A percentile compares a stretch with the other conserved stretches of the same genome.
phyloP scores from a whole-genome alignment of 2,329 filamentous ascomycete species.

The Zalaria sp. region DNA sequence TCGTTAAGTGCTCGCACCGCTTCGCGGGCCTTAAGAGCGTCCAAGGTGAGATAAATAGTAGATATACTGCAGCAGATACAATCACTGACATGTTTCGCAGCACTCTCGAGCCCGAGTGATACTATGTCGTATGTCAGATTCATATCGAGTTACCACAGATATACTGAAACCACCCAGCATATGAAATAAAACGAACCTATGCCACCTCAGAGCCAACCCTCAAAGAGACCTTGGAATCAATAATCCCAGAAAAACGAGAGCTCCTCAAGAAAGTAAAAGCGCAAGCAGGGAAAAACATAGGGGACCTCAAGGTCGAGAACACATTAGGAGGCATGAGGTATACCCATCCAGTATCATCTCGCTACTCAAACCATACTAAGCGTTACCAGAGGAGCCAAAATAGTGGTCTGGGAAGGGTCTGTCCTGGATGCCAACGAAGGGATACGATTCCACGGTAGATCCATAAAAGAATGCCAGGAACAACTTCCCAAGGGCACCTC shows the following conservation, averaged over 20 bases:
- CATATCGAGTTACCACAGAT: background rate
- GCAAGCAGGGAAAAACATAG: slow-evolving; percentile 67
- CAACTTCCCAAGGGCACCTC: slow-evolving; percentile 79
- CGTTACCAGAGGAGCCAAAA: slow-evolving; percentile 58
- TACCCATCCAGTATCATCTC: slow-evolving; percentile 1
- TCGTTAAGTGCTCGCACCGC: slow-evolving; percentile 49
- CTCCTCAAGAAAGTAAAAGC: slow-evolving; percentile 89
- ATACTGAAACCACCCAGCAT: slow-evolving; percentile 17
- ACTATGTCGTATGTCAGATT: slow-evolving; percentile 1
- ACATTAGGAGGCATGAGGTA: slow-evolving; percentile 88
- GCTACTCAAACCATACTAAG: slow-evolving; percentile 2
- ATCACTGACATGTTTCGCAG: background rate
- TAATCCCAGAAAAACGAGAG: slow-evolving; percentile 85
- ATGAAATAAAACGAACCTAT: slow-evolving; percentile 39
- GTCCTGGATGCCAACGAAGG: slow-evolving; percentile 94
- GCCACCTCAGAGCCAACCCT: slow-evolving; percentile 72
- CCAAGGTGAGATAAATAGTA: slow-evolving; percentile 42
- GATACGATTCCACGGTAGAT: slow-evolving; percentile 94
- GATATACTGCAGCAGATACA: no score
- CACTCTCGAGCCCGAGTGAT: background rate
- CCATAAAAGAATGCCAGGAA: slow-evolving; percentile 94
- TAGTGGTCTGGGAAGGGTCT: slow-evolving; percentile 98
- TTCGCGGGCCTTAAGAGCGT: slow-evolving; percentile 46
- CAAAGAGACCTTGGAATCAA: slow-evolving; percentile 69
- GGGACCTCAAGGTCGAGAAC: slow-evolving; percentile 87